Evolutionary conservation across 2,329 filamentous ascomycete genomes (phyloP), one percentile per base, ranked within the genome.

Genomic region (Rhinocladiella similis): DNA sequence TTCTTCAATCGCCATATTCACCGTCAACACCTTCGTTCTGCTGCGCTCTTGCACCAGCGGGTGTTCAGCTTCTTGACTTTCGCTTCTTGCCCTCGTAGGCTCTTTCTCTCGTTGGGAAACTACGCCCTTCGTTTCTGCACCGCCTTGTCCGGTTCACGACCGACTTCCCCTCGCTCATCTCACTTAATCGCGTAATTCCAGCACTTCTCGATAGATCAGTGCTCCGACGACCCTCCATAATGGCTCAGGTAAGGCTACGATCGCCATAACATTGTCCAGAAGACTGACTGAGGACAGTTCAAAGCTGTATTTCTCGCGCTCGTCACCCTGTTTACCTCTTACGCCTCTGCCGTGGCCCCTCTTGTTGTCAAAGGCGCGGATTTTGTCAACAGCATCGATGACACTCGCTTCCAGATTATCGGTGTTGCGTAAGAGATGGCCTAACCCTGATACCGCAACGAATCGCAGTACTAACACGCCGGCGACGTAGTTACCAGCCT

Each of bases 321-420:
- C 54, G 68, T 73, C 60, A 71, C 74, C 27, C 67, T 73, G 52
- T 69, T 78, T 53, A 69, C 77, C 39, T 70, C 75, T 63, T 70
- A 79, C 63, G 77, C 75, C 38, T 67, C 73, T 18, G 82, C 83
- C 25, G 79, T 85, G 43, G 78, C 80, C 53, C 78, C 83, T 5
- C 74, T 86, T 54, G 76, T 79, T 55, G 79, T 86, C 50, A 68
- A 79, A 53, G 82, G 83, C 57, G 80, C 82, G 69, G 80, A 86
- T 68, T 86, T 87, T 70, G 77, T 87, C 64, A 80, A 85, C 69
- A 77, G 76, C 35, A 73, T 79, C 52, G 83, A 80, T 16, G 77
- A 78, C 54, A 78, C 83, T 63, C 80, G 84, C 47, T 80, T 86
- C 70, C 79, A 84, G 73, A 80, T 87, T 57, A 73, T 86, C 57